phyloP scores from a whole-genome alignment of 1,139 yeast genomes.

The Sporopachydermia cereana region DNA sequence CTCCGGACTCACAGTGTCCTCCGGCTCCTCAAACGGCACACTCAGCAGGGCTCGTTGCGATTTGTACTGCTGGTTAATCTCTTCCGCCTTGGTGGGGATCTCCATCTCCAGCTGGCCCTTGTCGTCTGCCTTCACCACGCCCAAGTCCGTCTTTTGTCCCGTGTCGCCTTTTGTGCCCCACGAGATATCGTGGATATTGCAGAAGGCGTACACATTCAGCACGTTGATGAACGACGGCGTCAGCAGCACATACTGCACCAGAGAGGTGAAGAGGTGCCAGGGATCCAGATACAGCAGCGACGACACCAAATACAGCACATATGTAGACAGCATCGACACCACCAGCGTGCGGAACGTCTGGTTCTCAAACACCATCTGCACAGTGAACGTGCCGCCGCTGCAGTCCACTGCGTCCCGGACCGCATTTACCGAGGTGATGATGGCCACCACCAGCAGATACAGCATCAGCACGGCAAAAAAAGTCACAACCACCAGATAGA shows the following conservation, averaged over 20 bases:
- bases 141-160: conserved; percentile 48
- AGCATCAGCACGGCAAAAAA: conserved; percentile 90
- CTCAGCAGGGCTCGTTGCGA: conserved; percentile 13
- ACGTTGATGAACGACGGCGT: conserved; percentile 73
- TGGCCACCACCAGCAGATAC: conserved; percentile 83
- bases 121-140: conserved; percentile 49
- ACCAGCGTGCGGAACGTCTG: conserved; percentile 71
- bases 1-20: conserved; percentile 16
- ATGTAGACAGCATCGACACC: conserved; percentile 79
- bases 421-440: conserved; percentile 71
- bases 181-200: conserved; percentile 76
- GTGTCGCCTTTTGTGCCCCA: conserved; percentile 83
- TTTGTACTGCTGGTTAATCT: conserved; percentile 46
- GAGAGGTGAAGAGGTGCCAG: conserved; percentile 66
- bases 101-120: conserved; percentile 49
- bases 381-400: conserved; percentile 33
- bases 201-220: conserved; percentile 70
- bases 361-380: conserved; percentile 43
- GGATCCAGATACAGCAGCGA: conserved; percentile 70
- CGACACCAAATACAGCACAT: conserved; percentile 65
- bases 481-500: conserved; percentile 70
- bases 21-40: conserved; percentile 15
- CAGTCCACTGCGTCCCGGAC: conserved; percentile 32
- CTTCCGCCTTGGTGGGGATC: conserved; percentile 52
- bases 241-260: conserved; percentile 55